Base-by-base conservation (phyloP, 306 rosid species). In the Begonia masoniana region DNA sequence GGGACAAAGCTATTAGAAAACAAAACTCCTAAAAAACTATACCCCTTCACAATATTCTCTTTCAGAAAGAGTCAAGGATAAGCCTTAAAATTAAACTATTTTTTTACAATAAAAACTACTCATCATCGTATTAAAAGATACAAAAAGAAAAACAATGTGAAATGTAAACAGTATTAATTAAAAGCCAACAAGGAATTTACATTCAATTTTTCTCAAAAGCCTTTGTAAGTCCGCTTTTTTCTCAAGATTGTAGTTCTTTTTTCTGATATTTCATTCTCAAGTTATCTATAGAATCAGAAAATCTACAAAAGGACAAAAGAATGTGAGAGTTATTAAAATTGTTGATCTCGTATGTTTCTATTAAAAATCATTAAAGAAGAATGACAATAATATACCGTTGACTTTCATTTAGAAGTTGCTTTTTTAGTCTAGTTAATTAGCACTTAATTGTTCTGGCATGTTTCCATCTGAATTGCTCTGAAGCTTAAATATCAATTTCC, bases 371-470 rank as follows among this genome's bases (percentile, higher is more conserved):
- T 43, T 17, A 15, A 63, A 62, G 41, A 47, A 51, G 57, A 46
- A 55, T 26, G 55, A 64, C 43, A 41, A 53, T 43, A 52, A 13
- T 5, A 62, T 56, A 71, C 97, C 89, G 70, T 58, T 69, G 76
- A 49, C 82, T 84, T 73, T 88, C 95, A 16, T 67, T 82, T 69
- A 51, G 60, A 61, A 82, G 82, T 63, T 75, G 76, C 66, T 69
- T 77, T 52, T 75, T 69, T 58, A 84, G 65, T 61, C 72, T 68
- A 49, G 74, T 78, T 66, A 88, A 15, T 74, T 81, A 12, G 81
- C 78, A 56, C 84, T 88, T 63, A 84, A 80, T 66, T 84, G 81
- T 68, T 77, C 95, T 9, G 95, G 88, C 31, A 81, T 82, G 71
- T 74, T 64, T 69, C 80, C 82, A 55, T 75, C 76, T 54, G 76